These are phyloP conservation scores for Magnusiomyces tetraspermus DNA, from an alignment of 1,139 yeast species.

Conservation along the genomic window DNA sequence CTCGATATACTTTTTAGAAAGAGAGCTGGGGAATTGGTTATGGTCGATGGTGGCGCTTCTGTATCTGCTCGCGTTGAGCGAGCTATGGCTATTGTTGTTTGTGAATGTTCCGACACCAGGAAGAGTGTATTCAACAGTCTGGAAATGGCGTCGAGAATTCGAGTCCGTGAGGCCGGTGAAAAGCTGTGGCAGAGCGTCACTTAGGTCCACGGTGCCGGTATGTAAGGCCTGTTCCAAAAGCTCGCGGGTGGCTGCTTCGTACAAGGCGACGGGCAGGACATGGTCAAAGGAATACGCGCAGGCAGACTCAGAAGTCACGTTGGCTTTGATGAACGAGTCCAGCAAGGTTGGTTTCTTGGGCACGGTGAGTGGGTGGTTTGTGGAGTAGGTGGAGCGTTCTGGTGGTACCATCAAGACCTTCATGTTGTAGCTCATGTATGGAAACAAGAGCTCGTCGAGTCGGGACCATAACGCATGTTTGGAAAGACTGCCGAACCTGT, in stretches of 20 bases:
- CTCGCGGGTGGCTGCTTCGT: neutral
- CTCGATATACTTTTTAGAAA: neutral
- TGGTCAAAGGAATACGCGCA: conserved; percentile 7
- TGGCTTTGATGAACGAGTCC: conserved; percentile 6
- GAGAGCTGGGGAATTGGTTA: neutral
- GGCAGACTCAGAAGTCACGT: conserved; percentile 13
- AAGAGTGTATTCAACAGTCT: neutral
- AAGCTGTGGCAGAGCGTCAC: neutral
- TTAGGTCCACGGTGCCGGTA: neutral
- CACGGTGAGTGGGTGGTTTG: neutral
- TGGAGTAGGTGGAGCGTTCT: neutral
- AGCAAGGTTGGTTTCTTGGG: neutral
- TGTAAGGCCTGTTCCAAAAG: neutral
- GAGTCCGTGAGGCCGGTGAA: neutral
- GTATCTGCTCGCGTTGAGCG: no score
- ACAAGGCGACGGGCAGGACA: neutral
- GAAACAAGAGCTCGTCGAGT: conserved; percentile 11
- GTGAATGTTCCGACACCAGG: neutral
- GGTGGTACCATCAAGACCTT: conserved; percentile 7
- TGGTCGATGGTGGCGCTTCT: neutral
- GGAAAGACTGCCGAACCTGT: neutral
- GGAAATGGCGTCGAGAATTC: neutral
- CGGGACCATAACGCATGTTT: conserved; percentile 8
- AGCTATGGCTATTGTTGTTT: no score
- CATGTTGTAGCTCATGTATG: conserved; percentile 12